These are phyloP conservation scores for Aspergillus sergii DNA, from an alignment of 2,329 filamentous ascomycete genomes.

Conservation along the genomic window DNA sequence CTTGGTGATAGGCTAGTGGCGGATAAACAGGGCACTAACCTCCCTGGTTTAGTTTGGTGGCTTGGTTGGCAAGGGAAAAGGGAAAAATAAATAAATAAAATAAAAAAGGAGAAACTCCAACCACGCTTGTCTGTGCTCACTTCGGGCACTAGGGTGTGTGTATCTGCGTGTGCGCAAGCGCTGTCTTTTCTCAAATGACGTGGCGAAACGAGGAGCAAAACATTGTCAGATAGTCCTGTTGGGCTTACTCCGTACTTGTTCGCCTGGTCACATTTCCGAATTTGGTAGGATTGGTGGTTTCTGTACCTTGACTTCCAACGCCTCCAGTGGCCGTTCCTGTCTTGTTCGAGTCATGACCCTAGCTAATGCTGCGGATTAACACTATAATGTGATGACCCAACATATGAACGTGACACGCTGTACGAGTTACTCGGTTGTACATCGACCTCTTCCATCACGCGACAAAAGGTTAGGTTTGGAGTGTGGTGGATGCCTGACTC, in stretches of 20 bases:
- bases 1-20: slow-evolving; percentile 16
- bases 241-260: not conserved
- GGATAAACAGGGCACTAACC: slow-evolving; percentile 14
- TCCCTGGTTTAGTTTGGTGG: slow-evolving; percentile 15
- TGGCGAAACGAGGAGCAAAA: slow-evolving; percentile 20
- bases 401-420: slow-evolving; percentile 18
- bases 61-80: slow-evolving; percentile 9
- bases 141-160: slow-evolving; percentile 13
- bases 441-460: slow-evolving; percentile 12
- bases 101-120: slow-evolving; percentile 8
- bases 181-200: slow-evolving; percentile 18
- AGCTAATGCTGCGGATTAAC: slow-evolving; percentile 7
- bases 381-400: slow-evolving; percentile 15
- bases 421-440: slow-evolving; percentile 18
- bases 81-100: not conserved
- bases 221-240: slow-evolving; percentile 6
- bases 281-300: not conserved
- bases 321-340: not conserved
- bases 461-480: slow-evolving; percentile 12
- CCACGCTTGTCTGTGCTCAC: slow-evolving; percentile 17
- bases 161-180: slow-evolving; percentile 10
- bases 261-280: slow-evolving; percentile 1
- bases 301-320: slow-evolving; percentile 2
- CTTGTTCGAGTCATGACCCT: slow-evolving; percentile 11
- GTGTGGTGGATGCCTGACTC: slow-evolving; percentile 15